These are phyloP conservation scores for Elymus sibiricus DNA, from an alignment of 176 grass and related monocot genomes.

Conservation along the genomic window DNA sequence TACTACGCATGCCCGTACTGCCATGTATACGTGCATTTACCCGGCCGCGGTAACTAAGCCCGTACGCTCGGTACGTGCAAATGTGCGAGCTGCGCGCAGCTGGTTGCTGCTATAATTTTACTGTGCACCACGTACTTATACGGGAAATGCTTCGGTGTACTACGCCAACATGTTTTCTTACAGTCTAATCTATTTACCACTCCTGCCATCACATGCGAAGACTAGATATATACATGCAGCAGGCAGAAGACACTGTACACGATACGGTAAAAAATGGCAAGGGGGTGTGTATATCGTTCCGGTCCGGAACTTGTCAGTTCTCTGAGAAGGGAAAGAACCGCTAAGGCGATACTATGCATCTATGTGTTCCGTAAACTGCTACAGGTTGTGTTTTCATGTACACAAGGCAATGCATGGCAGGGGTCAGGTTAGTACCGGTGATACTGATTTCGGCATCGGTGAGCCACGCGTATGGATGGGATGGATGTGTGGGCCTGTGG, in stretches of 20 bases:
- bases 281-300: background rate
- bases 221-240: background rate
- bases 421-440: too few species aligned
- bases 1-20: background rate
- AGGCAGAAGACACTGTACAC: background rate
- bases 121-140: background rate
- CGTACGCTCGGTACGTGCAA: background rate
- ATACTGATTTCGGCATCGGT: too few species aligned
- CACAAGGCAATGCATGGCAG: background rate
- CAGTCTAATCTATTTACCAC: background rate
- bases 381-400: background rate
- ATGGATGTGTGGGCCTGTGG: too few species aligned
- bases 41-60: background rate
- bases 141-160: background rate
- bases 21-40: too few species aligned
- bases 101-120: background rate
- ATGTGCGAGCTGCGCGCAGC: background rate
- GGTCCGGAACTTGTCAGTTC: constrained; percentile 1
- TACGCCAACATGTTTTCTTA: background rate
- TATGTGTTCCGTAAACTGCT: background rate
- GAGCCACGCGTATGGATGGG: too few species aligned
- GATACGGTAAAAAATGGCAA: constrained; percentile 5
- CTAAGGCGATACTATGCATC: background rate
- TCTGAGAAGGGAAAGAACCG: constrained; percentile 2
- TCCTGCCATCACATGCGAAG: background rate